Base-by-base conservation (phyloP, 352 stramenopile species). In the Pythium phragmiticola region DNA sequence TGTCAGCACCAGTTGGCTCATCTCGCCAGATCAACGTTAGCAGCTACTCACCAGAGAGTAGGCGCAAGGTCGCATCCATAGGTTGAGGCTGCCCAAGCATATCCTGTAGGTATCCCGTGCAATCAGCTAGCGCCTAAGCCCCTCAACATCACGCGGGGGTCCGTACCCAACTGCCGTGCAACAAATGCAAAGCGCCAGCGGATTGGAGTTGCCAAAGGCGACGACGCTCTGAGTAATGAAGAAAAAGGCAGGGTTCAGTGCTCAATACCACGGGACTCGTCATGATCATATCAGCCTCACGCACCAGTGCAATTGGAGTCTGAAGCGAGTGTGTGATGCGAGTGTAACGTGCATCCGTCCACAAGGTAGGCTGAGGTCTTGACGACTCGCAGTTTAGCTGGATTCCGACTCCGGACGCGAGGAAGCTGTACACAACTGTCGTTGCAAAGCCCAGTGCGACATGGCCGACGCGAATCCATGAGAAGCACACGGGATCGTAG, bases 381-480 rank as follows among this genome's bases (percentile, higher is more conserved):
- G 82, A 87, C 6, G 70, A 62, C 52, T 91, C 78, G 50, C 75
- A 88, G 37, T 87, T 88, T 30, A 89, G 68, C 48, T 91, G 82
- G 13, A 91, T 74, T 2, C 59, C 58, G 14, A 89, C 63, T 6
- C 61, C 60, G 42, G 60, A 75, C 26, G 57, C 74, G 11, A 72
- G 34, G 4, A 76, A 53, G 48, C 63, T 80, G 48, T 78, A 88
- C 0, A 68, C 19, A 21, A 75, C 21, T 9, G 78, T 41, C 16
- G 57, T 58, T 2, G 60, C 46, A 23, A 70, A 69, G 2, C 75
- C 65, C 12, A 80, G 60, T 39, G 39, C 39, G 12, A 70, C 60
- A 19, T 83, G 68, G 7, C 47, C 75, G 7, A 77, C 51, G 14
- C 76, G 60, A 11, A 72, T 58, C 37, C 72, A 52, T 17, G 73